phyloP scores from a whole-genome alignment of 2,329 filamentous ascomycete genomes.

The Phialophora expanda region DNA sequence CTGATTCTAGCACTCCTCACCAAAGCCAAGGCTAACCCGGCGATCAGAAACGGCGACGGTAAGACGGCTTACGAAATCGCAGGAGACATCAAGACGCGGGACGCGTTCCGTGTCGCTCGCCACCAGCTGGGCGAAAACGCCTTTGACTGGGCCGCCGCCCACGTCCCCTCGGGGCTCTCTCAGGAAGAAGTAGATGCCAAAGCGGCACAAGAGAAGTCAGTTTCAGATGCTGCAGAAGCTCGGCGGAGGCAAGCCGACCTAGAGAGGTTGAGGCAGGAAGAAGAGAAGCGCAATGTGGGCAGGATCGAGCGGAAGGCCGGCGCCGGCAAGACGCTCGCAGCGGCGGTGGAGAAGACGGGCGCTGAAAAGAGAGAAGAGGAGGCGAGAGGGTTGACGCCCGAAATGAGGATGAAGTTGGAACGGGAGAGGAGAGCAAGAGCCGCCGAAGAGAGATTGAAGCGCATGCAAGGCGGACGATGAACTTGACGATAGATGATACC shows the following conservation, averaged over 20 bases:
- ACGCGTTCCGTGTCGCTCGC: conserved; percentile 89
- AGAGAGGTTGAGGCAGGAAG: conserved; percentile 71
- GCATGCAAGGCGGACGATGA: conserved; percentile 57
- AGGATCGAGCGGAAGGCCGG: conserved; percentile 58
- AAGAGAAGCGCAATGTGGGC: conserved; percentile 47
- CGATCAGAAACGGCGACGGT: conserved; percentile 71
- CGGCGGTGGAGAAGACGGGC: conserved; percentile 68
- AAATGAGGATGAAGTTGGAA: conserved; percentile 83
- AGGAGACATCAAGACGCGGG: conserved; percentile 81
- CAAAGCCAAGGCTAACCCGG: conserved; percentile 77
- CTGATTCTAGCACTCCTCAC: conserved; percentile 77
- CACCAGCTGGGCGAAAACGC: conserved; percentile 75
- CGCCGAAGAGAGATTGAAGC: conserved; percentile 82
- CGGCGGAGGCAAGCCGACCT: conserved; percentile 75
- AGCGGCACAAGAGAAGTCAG: conserved; percentile 70
- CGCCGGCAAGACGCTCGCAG: conserved; percentile 61
- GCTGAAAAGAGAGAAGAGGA: conserved; percentile 85
- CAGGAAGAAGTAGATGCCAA: conserved; percentile 73
- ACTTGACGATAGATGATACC: background rate
- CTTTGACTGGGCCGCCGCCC: conserved; percentile 79
- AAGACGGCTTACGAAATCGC: conserved; percentile 85
- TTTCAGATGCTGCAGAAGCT: conserved; percentile 70
- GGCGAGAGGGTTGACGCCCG: conserved; percentile 79
- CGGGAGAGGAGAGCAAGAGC: conserved; percentile 88
- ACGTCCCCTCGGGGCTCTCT: conserved; percentile 73